Evolutionary conservation across 2,329 filamentous ascomycete species (phyloP).

Genomic region (Ophiocordyceps camponoti-leonardi): DNA sequence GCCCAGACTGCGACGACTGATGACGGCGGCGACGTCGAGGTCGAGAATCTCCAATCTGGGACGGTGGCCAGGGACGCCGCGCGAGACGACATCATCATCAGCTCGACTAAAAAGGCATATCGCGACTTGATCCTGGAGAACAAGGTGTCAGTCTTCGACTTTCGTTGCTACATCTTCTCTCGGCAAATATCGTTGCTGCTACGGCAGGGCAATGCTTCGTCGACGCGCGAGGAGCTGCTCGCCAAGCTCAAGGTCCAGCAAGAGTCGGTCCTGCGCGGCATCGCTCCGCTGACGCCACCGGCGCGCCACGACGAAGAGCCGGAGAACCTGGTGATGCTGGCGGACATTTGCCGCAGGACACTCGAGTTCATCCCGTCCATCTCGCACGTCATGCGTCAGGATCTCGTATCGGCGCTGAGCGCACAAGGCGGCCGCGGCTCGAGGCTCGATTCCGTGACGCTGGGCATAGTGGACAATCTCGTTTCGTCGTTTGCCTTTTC

Average conservation of each 20-base stretch:
- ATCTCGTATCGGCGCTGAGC: conserved; percentile 48
- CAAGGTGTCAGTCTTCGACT: conserved; percentile 92
- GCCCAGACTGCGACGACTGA: neutral
- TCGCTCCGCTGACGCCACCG: conserved; percentile 31
- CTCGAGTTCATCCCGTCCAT: conserved; percentile 71
- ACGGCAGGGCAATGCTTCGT: conserved; percentile 60
- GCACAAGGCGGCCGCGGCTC: conserved; percentile 13
- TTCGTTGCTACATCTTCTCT: conserved; percentile 83
- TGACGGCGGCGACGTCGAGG: conserved; percentile 21
- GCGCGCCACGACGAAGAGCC: conserved; percentile 37
- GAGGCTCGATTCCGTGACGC: conserved; percentile 17
- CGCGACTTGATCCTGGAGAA: conserved; percentile 84
- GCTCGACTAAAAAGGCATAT: conserved; percentile 59
- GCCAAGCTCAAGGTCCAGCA: conserved; percentile 45
- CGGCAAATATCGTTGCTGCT: conserved; percentile 71
- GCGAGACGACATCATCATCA: conserved; percentile 42
- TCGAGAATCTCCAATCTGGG: conserved; percentile 33
- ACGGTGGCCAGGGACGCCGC: conserved; percentile 17
- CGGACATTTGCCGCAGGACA: conserved; percentile 69
- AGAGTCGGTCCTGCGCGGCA: conserved; percentile 37
- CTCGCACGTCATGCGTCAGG: conserved; percentile 62
- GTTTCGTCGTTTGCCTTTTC: conserved; percentile 66
- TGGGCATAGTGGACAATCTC: conserved; percentile 51
- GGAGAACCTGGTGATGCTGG: conserved; percentile 65
- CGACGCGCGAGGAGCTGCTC: conserved; percentile 43